Conservation (phyloP, 2,329 filamentous ascomycete genomes). For the Stagonosporopsis chrysanthemi region DNA sequence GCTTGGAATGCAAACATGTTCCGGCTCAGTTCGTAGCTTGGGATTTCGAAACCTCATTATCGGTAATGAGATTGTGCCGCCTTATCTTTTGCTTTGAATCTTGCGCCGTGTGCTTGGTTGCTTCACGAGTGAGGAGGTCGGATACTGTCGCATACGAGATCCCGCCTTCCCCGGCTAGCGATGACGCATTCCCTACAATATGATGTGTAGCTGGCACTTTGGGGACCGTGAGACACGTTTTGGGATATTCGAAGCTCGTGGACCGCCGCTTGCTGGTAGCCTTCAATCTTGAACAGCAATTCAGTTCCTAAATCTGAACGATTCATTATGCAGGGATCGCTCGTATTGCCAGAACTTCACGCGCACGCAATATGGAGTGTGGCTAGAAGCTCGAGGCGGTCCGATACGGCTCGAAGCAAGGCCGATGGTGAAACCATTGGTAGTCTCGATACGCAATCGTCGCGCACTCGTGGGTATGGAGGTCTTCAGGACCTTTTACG, state of each 20-base stretch:
- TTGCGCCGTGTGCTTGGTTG: not conserved
- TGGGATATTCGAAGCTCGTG: not conserved
- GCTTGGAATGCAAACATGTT: constrained; percentile 44
- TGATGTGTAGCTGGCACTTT: not conserved
- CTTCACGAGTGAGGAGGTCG: not conserved
- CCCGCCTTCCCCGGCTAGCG: not conserved
- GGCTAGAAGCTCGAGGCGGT: constrained; percentile 23
- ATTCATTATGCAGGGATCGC: not conserved
- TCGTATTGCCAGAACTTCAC: constrained; percentile 15
- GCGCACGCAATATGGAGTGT: constrained; percentile 12
- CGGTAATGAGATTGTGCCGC: constrained; percentile 9
- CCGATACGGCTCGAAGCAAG: constrained; percentile 15
- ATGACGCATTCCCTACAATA: not conserved
- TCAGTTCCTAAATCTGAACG: not conserved
- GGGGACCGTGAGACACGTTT: not conserved
- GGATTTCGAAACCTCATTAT: constrained; percentile 15
- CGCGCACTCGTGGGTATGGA: constrained; percentile 22
- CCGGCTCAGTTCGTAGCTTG: constrained; percentile 29
- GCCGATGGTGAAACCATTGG: constrained; percentile 20
- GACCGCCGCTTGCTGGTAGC: not conserved
- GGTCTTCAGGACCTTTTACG: constrained; percentile 1
- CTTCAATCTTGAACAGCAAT: not conserved
- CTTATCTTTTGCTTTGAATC: not conserved
- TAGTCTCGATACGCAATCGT: constrained; percentile 20
- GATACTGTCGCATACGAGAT: not conserved